Percentiles rank a stretch among this genome's conserved stretches.
Conservation (phyloP, 495 filamentous ascomycete genomes). For the Mytilinidion resinicola region DNA sequence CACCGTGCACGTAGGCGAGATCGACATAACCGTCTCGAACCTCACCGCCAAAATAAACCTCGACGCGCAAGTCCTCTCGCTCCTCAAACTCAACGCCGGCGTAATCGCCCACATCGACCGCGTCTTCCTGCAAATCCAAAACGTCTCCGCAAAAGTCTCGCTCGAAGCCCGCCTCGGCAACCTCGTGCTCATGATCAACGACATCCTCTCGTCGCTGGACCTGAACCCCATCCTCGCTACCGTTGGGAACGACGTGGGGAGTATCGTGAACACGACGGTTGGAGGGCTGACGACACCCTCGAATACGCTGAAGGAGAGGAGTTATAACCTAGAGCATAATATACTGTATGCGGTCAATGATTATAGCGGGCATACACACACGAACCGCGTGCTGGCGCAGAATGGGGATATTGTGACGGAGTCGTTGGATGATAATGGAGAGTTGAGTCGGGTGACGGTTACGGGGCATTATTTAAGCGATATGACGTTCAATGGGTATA, state of each 20-base stretch:
- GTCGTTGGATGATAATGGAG: conserved; percentile 48
- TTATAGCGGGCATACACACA: conserved; percentile 49
- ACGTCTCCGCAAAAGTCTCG: conserved; percentile 50
- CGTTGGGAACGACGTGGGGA: conserved; percentile 43
- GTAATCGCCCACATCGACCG: conserved; percentile 49
- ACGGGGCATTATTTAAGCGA: conserved; percentile 45
- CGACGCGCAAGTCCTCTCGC: conserved; percentile 49
- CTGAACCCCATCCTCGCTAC: conserved; percentile 52
- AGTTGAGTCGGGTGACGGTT: conserved; percentile 33
- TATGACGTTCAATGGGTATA: conserved; percentile 51
- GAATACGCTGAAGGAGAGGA: background rate
- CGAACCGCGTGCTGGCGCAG: conserved; percentile 50
- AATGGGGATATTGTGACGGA: conserved; percentile 49
- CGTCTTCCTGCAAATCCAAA: conserved; percentile 47
- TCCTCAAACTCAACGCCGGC: conserved; percentile 52
- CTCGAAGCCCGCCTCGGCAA: conserved; percentile 52
- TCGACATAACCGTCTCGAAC: conserved; percentile 49
- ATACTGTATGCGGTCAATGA: conserved; percentile 53
- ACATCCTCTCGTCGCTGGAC: conserved; percentile 48
- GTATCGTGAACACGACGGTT: conserved; percentile 42
- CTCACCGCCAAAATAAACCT: conserved; percentile 56
- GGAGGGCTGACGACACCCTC: conserved; percentile 1
- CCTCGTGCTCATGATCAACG: conserved; percentile 49
- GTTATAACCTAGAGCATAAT: conserved; percentile 40
- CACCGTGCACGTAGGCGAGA: conserved; percentile 45